A percentile compares a stretch with the other conserved stretches of the same genome.
phyloP scores from a whole-genome alignment of 768 basidiomycete genomes.

The Fibroporia radiculosa region DNA sequence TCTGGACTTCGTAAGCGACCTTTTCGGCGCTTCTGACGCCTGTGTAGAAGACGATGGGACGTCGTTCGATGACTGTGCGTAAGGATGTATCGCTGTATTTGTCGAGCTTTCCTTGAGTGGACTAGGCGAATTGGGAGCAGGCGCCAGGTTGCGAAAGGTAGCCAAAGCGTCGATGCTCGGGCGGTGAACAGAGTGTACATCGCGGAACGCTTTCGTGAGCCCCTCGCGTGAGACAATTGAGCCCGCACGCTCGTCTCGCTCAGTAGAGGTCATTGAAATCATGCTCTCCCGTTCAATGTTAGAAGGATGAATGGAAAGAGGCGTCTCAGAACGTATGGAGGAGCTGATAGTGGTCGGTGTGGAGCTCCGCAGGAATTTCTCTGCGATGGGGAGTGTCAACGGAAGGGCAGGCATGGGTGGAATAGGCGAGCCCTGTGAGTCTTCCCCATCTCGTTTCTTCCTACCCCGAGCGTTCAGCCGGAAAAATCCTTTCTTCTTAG shows the following conservation, averaged over 20 bases:
- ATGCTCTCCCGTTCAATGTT: conserved; percentile 9
- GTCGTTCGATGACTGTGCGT: neutral
- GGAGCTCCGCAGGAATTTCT: conserved; percentile 8
- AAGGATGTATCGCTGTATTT: neutral
- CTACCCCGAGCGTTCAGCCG: conserved; percentile 15
- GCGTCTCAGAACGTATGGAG: conserved; percentile 9
- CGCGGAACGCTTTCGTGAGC: conserved; percentile 18
- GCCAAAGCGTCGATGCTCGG: conserved; percentile 21
- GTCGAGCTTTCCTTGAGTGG: neutral
- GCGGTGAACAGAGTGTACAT: conserved; percentile 19
- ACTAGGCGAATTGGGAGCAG: conserved; percentile 3
- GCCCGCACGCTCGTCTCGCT: neutral
- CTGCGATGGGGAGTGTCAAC: conserved; percentile 11
- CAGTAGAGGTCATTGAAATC: conserved; percentile 6
- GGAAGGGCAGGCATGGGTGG: conserved; percentile 16
- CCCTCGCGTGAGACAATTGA: conserved; percentile 10
- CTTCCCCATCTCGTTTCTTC: conserved; percentile 12
- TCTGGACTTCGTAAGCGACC: conserved; percentile 6
- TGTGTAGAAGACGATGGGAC: neutral
- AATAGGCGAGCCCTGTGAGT: conserved; percentile 4
- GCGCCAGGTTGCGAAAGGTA: conserved; percentile 16
- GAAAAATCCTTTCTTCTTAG: conserved; percentile 24
- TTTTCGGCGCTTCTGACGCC: neutral
- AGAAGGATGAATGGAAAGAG: conserved; percentile 3
- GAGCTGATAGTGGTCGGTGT: conserved; percentile 4